A percentile compares a stretch with the other conserved stretches of the same genome.
phyloP scores from a whole-genome alignment of 192 early-diverging fungal genomes.

The Backusella circina region DNA sequence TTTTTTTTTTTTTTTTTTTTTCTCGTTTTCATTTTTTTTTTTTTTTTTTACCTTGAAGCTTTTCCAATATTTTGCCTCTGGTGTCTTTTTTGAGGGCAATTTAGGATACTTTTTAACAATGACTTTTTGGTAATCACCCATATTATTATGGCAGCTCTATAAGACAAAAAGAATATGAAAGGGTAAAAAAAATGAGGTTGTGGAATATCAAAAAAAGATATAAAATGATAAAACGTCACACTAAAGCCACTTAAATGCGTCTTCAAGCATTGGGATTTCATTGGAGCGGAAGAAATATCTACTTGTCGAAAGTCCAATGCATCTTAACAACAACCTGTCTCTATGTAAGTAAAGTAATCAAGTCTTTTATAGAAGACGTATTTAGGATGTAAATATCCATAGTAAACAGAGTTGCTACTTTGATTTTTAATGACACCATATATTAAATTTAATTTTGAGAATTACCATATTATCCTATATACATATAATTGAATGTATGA shows the following conservation, averaged over 20 bases:
- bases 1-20: neutral
- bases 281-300: no score
- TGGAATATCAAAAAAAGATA: neutral
- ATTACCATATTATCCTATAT: no score
- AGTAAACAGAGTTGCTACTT: no score
- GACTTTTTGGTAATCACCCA: conserved; percentile 54
- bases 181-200: neutral
- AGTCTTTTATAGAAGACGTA: no score
- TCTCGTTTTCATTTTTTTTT: neutral
- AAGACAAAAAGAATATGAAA: neutral
- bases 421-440: no score
- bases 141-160: neutral
- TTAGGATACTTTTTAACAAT: conserved; percentile 53
- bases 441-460: no score
- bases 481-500: no score
- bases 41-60: conserved; percentile 62
- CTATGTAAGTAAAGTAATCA: no score
- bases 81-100: conserved; percentile 47
- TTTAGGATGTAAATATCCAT: no score
- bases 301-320: no score
- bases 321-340: no score
- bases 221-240: neutral
- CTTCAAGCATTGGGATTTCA: no score
- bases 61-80: conserved; percentile 74
- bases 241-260: neutral